Evolutionary conservation across 345 rosid genomes (phyloP).

Genomic region (Salix viminalis): DNA sequence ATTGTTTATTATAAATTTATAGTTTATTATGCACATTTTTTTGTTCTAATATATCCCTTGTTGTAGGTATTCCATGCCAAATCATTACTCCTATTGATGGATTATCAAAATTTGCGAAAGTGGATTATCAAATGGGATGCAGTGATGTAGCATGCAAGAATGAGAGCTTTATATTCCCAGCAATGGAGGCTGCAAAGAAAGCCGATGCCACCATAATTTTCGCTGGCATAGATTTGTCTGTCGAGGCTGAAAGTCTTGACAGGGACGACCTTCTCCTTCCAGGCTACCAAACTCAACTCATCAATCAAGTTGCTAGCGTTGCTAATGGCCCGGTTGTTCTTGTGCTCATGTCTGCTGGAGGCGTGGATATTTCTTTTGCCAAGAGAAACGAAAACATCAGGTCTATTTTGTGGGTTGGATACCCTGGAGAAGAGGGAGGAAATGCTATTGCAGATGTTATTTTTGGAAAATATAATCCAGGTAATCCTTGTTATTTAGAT

Average conservation of each 20-base stretch:
- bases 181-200: constrained; percentile 26
- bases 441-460: constrained; percentile 60
- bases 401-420: constrained; percentile 60
- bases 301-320: constrained; percentile 37
- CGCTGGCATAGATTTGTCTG: constrained; percentile 39
- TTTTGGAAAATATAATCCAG: constrained; percentile 59
- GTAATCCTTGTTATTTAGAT: constrained; percentile 12
- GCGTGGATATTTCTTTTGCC: constrained; percentile 50
- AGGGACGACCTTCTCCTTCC: constrained; percentile 48
- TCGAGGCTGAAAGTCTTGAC: constrained; percentile 57
- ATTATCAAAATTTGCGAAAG: constrained; percentile 24
- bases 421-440: constrained; percentile 74
- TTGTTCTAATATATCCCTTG: too few species aligned
- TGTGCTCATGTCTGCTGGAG: constrained; percentile 59
- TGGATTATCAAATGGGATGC: constrained; percentile 41
- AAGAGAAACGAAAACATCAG: constrained; percentile 27
- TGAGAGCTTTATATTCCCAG: constrained; percentile 29
- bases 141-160: constrained; percentile 39
- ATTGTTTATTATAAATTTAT: not conserved
- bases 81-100: constrained; percentile 45
- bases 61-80: constrained; percentile 46
- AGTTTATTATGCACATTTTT: not conserved
- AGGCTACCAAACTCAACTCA: constrained; percentile 45
- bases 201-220: constrained; percentile 51
- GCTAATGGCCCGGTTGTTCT: constrained; percentile 55